Base-by-base conservation (phyloP, 495 filamentous ascomycete genomes). In the Annulohypoxylon bovei region DNA sequence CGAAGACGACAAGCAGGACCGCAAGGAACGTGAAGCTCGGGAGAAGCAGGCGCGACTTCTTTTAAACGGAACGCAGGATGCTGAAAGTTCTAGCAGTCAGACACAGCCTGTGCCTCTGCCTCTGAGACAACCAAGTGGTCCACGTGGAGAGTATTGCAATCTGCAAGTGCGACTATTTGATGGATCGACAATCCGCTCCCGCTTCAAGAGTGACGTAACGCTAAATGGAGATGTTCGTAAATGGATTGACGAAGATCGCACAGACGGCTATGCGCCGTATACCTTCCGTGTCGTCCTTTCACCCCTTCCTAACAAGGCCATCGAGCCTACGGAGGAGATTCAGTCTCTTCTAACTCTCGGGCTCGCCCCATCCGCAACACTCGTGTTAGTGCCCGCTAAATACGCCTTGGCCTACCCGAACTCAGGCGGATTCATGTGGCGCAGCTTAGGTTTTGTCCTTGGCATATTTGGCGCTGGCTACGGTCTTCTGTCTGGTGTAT, bases 91-190 rank as follows among this genome's bases (percentile, higher is more conserved):
- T 0, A 59, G 20, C 32, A 57, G 47, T 12, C 52, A 62, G 4
- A 39, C 37, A 0, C 40, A 18, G 20, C 9, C 55, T 1, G 65
- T 71, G 25, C 55, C 50, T 3, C 69, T 71, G 11, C 18, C 53
- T 8, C 50, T 30, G 50, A 40, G 14, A 27, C 56, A 30, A 47
- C 72, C 8, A 61, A 59, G 56, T 40, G 52, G 11, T 11, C 46
- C 57, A 23, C 16, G 23, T 7, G 59, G 64, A 25, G 76, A 80
- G 30, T 79, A 83, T 58, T 91, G 86, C 67, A 87, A 91, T 11
- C 78, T 98, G 5, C 94, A 95, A 71, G 87, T 97, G 40, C 89
- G 95, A 1, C 82, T 97, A 0, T 91, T 97, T 40, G 93, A 97
- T 75, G 95, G 95, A 11, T 88, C 87, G 30, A 93, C 88, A 12